phyloP scores from a whole-genome alignment of 2,329 filamentous ascomycete genomes.

The Tothia fuscella region DNA sequence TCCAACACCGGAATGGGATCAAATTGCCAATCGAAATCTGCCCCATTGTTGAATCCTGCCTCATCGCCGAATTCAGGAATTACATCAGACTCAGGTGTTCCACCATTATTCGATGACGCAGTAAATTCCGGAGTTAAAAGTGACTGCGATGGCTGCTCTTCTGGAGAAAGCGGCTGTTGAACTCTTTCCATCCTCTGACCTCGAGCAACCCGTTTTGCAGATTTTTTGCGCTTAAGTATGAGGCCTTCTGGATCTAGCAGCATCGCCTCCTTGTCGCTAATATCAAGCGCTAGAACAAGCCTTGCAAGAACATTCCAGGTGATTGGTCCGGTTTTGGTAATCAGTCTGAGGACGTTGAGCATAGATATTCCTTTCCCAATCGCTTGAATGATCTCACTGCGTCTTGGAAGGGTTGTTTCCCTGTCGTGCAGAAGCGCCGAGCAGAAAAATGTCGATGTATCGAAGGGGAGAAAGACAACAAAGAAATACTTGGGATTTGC shows the following conservation, averaged over 20 bases:
- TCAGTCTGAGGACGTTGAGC: not conserved
- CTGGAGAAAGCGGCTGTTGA: not conserved
- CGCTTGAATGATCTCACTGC: conserved; percentile 29
- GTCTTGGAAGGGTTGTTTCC: conserved; percentile 28
- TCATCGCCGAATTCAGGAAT: not conserved
- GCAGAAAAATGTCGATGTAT: conserved; percentile 39
- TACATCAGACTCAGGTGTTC: not conserved
- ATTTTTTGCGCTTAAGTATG: not conserved
- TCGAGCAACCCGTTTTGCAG: not conserved
- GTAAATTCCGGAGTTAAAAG: not conserved
- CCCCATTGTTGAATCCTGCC: not conserved
- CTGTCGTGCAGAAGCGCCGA: conserved; percentile 40
- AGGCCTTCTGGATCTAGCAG: not conserved
- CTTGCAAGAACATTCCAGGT: not conserved
- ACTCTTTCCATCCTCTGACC: not conserved
- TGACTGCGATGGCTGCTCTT: not conserved
- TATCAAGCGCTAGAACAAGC: not conserved
- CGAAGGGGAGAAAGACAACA: conserved; percentile 39
- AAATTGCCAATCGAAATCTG: not conserved
- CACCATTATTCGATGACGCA: not conserved
- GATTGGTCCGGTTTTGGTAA: not conserved
- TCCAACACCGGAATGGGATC: not conserved
- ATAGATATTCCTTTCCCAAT: conserved; percentile 18
- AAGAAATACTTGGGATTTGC: conserved; percentile 39
- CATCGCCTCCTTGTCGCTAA: not conserved